Percentiles rank a stretch among this genome's conserved stretches.
These are phyloP conservation scores for Penicillium egyptiacum DNA, from an alignment of 495 filamentous ascomycete genomes.

Conservation along the genomic window DNA sequence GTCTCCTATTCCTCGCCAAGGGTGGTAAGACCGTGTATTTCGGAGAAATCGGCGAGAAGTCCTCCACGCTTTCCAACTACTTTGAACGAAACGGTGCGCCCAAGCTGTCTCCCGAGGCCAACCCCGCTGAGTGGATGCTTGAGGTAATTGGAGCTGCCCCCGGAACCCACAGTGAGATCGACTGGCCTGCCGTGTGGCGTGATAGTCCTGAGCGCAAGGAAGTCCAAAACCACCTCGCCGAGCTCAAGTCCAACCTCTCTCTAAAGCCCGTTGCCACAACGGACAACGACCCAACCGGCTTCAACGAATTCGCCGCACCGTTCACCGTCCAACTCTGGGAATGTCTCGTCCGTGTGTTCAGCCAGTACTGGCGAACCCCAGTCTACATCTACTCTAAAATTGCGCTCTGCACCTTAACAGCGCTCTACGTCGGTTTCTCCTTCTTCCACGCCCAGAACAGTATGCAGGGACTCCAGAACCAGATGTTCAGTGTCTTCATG, in stretches of 20 bases:
- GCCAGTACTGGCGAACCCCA: conserved; percentile 61
- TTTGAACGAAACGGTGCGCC: conserved; percentile 78
- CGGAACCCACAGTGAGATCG: conserved; percentile 69
- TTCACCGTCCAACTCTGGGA: conserved; percentile 52
- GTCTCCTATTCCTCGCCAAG: conserved; percentile 76
- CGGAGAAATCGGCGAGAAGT: conserved; percentile 82
- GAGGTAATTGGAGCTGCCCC: conserved; percentile 91
- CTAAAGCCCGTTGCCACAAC: conserved; percentile 39
- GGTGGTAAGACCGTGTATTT: conserved; percentile 90
- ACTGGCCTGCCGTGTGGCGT: conserved; percentile 84
- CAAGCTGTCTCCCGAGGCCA: conserved; percentile 70
- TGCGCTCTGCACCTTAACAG: conserved; percentile 49
- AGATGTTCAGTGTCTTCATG: conserved; percentile 90
- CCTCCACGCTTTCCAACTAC: conserved; percentile 68
- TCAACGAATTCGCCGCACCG: conserved; percentile 55
- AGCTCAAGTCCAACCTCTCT: conserved; percentile 61
- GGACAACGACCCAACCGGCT: conserved; percentile 32
- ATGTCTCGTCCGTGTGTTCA: conserved; percentile 54
- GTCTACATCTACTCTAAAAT: conserved; percentile 61
- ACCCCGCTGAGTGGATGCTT: conserved; percentile 94
- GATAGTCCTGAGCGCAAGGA: conserved; percentile 67
- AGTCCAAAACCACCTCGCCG: conserved; percentile 67
- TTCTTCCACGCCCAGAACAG: conserved; percentile 77
- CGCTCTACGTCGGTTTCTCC: conserved; percentile 88
- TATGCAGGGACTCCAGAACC: conserved; percentile 83